Conservation (phyloP, 2,329 filamentous ascomycete genomes). For the Tolypocladium amazonense region DNA sequence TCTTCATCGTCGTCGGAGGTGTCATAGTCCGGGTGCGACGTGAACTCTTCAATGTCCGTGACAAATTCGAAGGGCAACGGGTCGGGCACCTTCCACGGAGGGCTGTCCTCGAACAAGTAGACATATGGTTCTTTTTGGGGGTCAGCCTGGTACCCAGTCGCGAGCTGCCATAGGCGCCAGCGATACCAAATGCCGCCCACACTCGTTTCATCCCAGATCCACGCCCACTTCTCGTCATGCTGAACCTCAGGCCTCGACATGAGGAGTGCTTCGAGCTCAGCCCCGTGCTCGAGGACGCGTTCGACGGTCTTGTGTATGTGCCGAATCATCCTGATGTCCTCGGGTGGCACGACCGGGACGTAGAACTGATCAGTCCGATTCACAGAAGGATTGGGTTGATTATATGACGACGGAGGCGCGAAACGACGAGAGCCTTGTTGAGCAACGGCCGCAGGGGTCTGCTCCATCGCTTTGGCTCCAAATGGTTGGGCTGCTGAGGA, state of each 20-base stretch:
- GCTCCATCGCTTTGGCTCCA: conserved; percentile 58
- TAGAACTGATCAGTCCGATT: conserved; percentile 42
- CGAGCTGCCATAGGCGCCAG: conserved; percentile 79
- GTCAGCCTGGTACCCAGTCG: conserved; percentile 51
- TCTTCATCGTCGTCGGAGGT: conserved; percentile 77
- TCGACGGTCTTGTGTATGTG: conserved; percentile 87
- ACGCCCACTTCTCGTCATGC: conserved; percentile 81
- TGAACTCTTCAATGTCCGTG: conserved; percentile 65
- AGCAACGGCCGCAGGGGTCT: conserved; percentile 23
- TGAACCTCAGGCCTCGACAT: conserved; percentile 83
- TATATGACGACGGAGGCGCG: conserved; percentile 66
- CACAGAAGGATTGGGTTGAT: conserved; percentile 27
- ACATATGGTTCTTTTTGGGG: conserved; percentile 41
- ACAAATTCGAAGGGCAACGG: conserved; percentile 74
- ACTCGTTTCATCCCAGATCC: conserved; percentile 80
- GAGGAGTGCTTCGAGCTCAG: conserved; percentile 82
- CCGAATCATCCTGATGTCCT: conserved; percentile 66
- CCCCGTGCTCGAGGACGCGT: conserved; percentile 64
- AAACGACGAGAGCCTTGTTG: conserved; percentile 46
- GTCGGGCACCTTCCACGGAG: conserved; percentile 69
- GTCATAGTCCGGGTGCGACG: conserved; percentile 76
- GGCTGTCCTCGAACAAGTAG: conserved; percentile 63
- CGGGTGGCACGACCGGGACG: conserved; percentile 64
- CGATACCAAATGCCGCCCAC: conserved; percentile 81
- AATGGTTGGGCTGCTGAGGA: conserved; percentile 54